Evolutionary conservation across 768 basidiomycete species (phyloP), one percentile per base, ranked within the genome.

Genomic region (Collybiopsis confluens): DNA sequence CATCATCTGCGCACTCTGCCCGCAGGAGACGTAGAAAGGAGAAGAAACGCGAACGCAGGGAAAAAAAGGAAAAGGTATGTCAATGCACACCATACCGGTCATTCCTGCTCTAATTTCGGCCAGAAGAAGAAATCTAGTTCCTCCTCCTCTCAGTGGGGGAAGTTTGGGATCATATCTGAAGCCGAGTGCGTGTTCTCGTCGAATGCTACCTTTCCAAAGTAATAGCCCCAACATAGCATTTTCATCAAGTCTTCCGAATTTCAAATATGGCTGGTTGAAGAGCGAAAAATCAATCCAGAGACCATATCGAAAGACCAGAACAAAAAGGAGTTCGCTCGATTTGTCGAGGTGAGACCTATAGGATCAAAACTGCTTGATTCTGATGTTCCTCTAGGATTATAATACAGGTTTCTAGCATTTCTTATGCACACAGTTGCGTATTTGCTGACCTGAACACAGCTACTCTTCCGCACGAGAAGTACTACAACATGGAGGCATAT

Each of bases 401-500:
- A 90, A 92, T 61, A 91, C 88, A 27, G 86, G 90, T 85, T 56
- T 27, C 74, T 57, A 35, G 54, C 40, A 8, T 16, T 45, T 43
- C 21, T 44, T 6, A 18, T 40, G n/a, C n/a, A n/a, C n/a, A 8
- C 18, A 6, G 43, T 33, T 15, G 10, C 3, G 26, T 0, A 4
- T 15, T 27, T 43, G 6, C 35, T 51, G n/a, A 55, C 30, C n/a
- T 24, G 16, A 13, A 6, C 23, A 18, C 54, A 93, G 93, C 92
- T 13, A 97, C 94, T 2, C 76, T 97, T 2, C 91, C 94, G 9
- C 89, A 96, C 62, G 92, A 95, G 66, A 97, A 97, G 66, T 97
- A 94, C 68, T 96, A 96, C 68, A 82, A 94, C 63, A 92, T 95
- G 80, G 84, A 83, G 52, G 78, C 81, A 4, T 93, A 92, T 65